phyloP scores from a whole-genome alignment of 257 asterid genomes.

The Hygrophila difformis region DNA sequence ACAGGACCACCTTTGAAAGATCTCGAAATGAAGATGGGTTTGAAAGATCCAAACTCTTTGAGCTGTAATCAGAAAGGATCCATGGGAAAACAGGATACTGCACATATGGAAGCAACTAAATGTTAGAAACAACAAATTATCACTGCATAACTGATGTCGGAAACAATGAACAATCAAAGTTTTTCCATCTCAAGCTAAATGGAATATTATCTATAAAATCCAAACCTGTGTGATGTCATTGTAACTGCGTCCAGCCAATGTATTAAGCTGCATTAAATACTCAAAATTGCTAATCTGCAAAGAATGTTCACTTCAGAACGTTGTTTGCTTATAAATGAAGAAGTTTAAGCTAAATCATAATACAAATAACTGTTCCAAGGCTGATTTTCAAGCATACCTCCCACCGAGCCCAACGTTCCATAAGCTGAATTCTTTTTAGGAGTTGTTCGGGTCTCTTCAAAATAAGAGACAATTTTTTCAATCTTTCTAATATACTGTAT shows the following conservation, averaged over 20 bases:
- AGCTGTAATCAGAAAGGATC: constrained; percentile 88
- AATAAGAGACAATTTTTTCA: no score
- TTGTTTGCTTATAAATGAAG: constrained; percentile 5
- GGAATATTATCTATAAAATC: constrained; percentile 14
- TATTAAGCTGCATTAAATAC: constrained; percentile 95
- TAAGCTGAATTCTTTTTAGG: constrained; percentile 89
- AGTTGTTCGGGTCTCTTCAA: constrained; percentile 98
- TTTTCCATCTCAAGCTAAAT: constrained; percentile 9
- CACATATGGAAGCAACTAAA: constrained; percentile 21
- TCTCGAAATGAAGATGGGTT: constrained; percentile 86
- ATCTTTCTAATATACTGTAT: no score
- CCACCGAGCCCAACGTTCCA: constrained; percentile 99
- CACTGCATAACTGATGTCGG: no score
- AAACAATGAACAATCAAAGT: no score
- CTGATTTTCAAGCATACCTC: constrained; percentile 59
- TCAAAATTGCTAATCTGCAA: constrained; percentile 98
- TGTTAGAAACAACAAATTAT: no score
- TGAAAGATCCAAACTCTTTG: constrained; percentile 67
- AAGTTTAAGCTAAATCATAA: constrained; percentile 17
- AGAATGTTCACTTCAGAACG: neutral
- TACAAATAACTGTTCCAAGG: constrained; percentile 11
- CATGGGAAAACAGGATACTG: constrained; percentile 99
- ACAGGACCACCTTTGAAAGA: constrained; percentile 80
- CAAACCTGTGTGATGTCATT: constrained; percentile 94
- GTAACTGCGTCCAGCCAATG: constrained; percentile 96